Conservation (phyloP, 768 basidiomycete genomes). For the Podaxis carcinomalis region DNA sequence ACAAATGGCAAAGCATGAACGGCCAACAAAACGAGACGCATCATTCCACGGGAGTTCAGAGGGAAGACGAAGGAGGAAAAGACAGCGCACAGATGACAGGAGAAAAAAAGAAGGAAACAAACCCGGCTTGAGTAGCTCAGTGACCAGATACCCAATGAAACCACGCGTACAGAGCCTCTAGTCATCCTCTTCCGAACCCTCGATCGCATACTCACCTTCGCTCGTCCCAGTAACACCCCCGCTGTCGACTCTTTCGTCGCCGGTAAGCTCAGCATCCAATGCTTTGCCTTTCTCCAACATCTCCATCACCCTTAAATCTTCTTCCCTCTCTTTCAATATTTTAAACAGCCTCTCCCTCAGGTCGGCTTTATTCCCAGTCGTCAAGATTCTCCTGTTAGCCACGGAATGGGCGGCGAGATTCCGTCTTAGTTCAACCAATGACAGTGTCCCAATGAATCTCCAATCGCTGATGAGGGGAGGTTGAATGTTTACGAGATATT, state of each 20-base stretch:
- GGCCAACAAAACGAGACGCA: not conserved
- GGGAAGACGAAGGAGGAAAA: not conserved
- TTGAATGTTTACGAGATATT: constrained; percentile 42
- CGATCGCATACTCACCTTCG: not conserved
- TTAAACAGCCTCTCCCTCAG: constrained; percentile 42
- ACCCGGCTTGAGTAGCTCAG: not conserved
- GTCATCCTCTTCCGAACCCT: not conserved
- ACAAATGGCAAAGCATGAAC: not conserved
- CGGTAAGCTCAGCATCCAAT: not conserved
- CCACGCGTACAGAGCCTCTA: no score
- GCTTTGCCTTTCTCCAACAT: constrained; percentile 18
- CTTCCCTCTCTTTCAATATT: constrained; percentile 41
- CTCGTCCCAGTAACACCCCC: not conserved
- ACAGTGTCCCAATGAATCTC: constrained; percentile 34
- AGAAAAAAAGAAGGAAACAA: not conserved
- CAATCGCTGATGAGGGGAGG: constrained; percentile 50
- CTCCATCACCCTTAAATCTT: constrained; percentile 48
- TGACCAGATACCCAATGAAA: no score
- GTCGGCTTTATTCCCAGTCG: constrained; percentile 43
- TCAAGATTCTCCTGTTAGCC: constrained; percentile 39
- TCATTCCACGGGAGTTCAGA: not conserved
- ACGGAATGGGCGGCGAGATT: constrained; percentile 56
- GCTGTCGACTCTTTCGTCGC: not conserved
- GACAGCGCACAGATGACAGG: not conserved
- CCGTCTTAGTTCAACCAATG: constrained; percentile 43